phyloP scores from a whole-genome alignment of 129 eudicot genomes.

The Artemisia argyi region DNA sequence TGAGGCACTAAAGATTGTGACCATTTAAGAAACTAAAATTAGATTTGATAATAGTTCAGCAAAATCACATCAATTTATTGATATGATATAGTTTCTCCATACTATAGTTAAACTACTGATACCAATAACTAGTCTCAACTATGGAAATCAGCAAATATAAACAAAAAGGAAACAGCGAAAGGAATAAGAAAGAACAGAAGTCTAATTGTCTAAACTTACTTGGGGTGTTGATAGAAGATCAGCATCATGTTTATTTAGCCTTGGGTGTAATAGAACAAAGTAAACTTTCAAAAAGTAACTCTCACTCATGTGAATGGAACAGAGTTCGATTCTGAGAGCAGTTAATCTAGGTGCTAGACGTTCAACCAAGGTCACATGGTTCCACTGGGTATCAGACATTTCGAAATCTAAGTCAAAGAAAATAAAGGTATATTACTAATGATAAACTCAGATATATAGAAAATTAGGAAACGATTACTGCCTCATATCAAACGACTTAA shows the following conservation, averaged over 20 bases:
- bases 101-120: too few species aligned
- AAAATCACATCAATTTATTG: too few species aligned
- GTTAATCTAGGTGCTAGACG: slow-evolving; percentile 78
- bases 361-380: slow-evolving; percentile 75
- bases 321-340: slow-evolving; percentile 88
- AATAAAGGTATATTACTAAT: neutral
- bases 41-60: too few species aligned
- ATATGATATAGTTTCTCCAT: too few species aligned
- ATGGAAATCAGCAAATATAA: too few species aligned
- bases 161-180: neutral
- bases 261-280: slow-evolving; percentile 81
- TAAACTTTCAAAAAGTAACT: slow-evolving; percentile 97
- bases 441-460: too few species aligned
- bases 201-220: slow-evolving; percentile 35
- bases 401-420: slow-evolving; percentile 62
- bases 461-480: too few species aligned
- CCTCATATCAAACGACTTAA: too few species aligned
- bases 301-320: slow-evolving; percentile 82
- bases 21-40: too few species aligned
- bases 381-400: slow-evolving; percentile 79
- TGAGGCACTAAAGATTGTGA: too few species aligned
- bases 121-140: too few species aligned
- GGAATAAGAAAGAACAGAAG: neutral
- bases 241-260: slow-evolving; percentile 75
- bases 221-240: slow-evolving; percentile 75